Evolutionary conservation across 305 asterid species (phyloP), one percentile per base, ranked within the genome.

Genomic region (Fraxinus ornus): DNA sequence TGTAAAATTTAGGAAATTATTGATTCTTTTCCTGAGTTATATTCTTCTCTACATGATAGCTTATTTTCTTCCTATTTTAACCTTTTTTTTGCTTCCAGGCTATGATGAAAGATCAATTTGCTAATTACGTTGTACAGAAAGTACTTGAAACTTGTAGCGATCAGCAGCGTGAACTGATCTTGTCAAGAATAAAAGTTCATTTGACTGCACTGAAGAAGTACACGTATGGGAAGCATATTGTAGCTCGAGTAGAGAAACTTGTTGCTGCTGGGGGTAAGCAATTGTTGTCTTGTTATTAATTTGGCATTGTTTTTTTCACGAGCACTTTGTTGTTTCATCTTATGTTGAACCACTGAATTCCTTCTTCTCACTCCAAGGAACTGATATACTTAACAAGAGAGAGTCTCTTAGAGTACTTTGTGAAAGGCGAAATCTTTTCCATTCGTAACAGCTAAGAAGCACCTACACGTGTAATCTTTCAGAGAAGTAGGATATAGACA

Each of bases 101-200:
- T 41, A 91, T 91, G 94, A 91, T 91, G 94, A 91, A 91, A 83
- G 94, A 91, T 74, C 94, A 91, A 41, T 91, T 91, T 52, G 94
- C 93, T 62, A 91, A 91, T 64, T 91, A 91, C 21, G 94, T 91
- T 36, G 93, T 91, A 81, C 94, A 91, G 87, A 90, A 91, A 83
- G 94, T 90, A 39, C 93, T 91, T 3, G 94, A 91, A 91, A 36
- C 41, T 36, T 36, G 41, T 36, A 36, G 41, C 10, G 41, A 36
- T 85, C 90, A 88, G 89, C 88, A 90, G 80, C 90, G 94, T 36
- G 94, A 91, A 75, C 84, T 91, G 79, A 91, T 91, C 81, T 79
- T 91, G 84, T 87, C 93, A 1, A 86, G 94, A 66, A 90, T 91
- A 44, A 91, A 87, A 84, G 91, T 91, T 80, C 94, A 91, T 80